These are phyloP conservation scores for Penicillium canescens DNA, from an alignment of 495 filamentous ascomycete species.

Conservation along the genomic window DNA sequence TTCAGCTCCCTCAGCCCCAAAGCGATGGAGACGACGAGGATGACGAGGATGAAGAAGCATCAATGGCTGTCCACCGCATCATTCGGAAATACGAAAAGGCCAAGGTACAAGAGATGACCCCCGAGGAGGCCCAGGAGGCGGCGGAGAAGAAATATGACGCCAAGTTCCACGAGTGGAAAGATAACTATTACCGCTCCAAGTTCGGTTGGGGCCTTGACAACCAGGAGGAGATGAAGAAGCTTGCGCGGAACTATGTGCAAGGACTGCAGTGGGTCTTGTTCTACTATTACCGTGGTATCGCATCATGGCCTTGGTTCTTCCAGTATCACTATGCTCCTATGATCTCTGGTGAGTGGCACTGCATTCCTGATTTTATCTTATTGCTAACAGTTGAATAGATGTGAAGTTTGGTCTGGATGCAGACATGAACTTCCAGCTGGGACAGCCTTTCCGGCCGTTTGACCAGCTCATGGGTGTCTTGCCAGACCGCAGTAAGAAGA, in stretches of 20 bases:
- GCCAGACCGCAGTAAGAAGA: constrained; percentile 94
- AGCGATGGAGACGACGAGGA: constrained; percentile 61
- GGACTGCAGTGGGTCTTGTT: constrained; percentile 97
- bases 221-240: constrained; percentile 74
- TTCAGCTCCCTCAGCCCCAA: constrained; percentile 60
- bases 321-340: constrained; percentile 95
- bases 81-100: constrained; percentile 89
- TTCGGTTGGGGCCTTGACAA: constrained; percentile 88
- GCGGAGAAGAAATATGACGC: constrained; percentile 81
- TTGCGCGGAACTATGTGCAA: constrained; percentile 96
- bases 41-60: constrained; percentile 83
- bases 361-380: not conserved
- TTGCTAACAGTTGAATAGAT: constrained; percentile 51
- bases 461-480: constrained; percentile 99
- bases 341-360: constrained; percentile 68
- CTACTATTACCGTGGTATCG: constrained; percentile 97
- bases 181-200: constrained; percentile 87
- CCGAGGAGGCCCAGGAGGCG: constrained; percentile 73
- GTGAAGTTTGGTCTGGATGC: constrained; percentile 82
- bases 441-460: constrained; percentile 90
- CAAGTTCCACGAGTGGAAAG: constrained; percentile 89
- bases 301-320: constrained; percentile 99
- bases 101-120: constrained; percentile 74
- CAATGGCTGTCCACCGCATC: constrained; percentile 78
- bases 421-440: constrained; percentile 87